Percentiles rank a stretch among this genome's conserved stretches.
These are phyloP conservation scores for Nannochloropsis granulata DNA, from an alignment of 108 stramenopile genomes.

Conservation along the genomic window DNA sequence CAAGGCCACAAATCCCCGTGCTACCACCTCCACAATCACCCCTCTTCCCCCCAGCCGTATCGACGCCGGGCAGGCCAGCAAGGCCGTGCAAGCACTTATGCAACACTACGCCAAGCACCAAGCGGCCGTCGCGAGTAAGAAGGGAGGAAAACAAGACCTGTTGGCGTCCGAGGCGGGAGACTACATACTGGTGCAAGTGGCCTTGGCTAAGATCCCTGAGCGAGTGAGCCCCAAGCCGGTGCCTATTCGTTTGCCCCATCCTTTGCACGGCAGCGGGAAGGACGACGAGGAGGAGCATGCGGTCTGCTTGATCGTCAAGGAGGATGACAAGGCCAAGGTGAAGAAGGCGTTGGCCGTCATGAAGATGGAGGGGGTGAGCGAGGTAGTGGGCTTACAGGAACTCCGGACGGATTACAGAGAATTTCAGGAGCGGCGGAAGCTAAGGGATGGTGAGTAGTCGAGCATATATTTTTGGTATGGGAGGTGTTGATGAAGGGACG, in stretches of 20 bases:
- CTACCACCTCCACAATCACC: neutral
- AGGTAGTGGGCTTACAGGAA: conserved; percentile 57
- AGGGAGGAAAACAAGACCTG: neutral
- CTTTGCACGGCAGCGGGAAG: neutral
- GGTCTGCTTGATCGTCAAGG: conserved; percentile 83
- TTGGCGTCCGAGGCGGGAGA: conserved; percentile 2
- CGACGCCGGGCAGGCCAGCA: neutral
- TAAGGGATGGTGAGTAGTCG: conserved; percentile 8
- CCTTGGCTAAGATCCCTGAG: conserved; percentile 14
- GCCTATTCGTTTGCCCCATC: conserved; percentile 16
- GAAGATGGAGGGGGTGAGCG: conserved; percentile 60
- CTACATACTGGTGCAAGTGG: conserved; percentile 6
- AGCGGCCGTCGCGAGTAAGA: neutral
- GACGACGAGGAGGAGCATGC: conserved; percentile 24
- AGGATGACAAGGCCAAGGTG: conserved; percentile 59
- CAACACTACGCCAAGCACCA: neutral
- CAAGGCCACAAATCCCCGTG: neutral
- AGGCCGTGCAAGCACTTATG: neutral
- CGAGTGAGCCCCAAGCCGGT: conserved; percentile 11
- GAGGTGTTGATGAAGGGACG: no score
- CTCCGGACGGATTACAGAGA: conserved; percentile 60
- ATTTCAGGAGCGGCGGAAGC: conserved; percentile 56
- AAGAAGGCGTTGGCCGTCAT: conserved; percentile 50
- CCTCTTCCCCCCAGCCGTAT: neutral
- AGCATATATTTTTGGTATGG: no score